phyloP scores from a whole-genome alignment of 1,284 basidiomycete genomes.

The Leccinum cinnamomeum region DNA sequence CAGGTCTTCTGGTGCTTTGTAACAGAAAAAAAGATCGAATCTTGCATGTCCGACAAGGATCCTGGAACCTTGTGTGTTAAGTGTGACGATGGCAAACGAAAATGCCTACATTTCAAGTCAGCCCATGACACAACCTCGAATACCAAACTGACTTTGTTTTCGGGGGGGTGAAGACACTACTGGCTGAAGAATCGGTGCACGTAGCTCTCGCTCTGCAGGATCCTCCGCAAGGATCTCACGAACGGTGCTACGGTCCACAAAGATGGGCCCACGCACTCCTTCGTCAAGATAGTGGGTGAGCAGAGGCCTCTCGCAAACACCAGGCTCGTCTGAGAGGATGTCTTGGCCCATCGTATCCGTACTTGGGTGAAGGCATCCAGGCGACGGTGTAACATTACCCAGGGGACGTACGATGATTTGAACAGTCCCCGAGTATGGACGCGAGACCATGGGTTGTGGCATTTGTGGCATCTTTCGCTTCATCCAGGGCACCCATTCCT shows the following conservation, averaged over 20 bases:
- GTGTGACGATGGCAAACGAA: too few relatives aligned
- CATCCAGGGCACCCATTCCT: too few relatives aligned
- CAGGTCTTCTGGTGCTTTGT: too few relatives aligned
- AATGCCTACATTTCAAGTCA: too few relatives aligned
- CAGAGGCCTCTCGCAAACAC: background rate
- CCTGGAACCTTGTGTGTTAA: too few relatives aligned
- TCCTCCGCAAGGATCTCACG: background rate
- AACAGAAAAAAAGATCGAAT: too few relatives aligned
- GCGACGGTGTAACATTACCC: background rate
- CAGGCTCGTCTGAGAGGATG: background rate
- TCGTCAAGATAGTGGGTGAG: constrained; percentile 14
- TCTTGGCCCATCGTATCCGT: background rate
- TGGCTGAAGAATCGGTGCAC: constrained; percentile 6
- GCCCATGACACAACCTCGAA: too few relatives aligned
- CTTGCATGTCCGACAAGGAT: too few relatives aligned
- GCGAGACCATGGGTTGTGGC: too few relatives aligned
- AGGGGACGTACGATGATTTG: background rate
- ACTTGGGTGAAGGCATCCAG: background rate
- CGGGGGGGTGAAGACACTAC: background rate
- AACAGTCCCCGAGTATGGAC: background rate
- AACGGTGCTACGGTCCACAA: constrained; percentile 10
- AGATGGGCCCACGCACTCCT: constrained; percentile 9
- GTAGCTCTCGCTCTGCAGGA: constrained; percentile 4
- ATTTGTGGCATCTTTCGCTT: too few relatives aligned
- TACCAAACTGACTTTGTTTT: too few relatives aligned